Evolutionary conservation across 257 asterid genomes (phyloP).

Genomic region (Solanum medicagineum): DNA sequence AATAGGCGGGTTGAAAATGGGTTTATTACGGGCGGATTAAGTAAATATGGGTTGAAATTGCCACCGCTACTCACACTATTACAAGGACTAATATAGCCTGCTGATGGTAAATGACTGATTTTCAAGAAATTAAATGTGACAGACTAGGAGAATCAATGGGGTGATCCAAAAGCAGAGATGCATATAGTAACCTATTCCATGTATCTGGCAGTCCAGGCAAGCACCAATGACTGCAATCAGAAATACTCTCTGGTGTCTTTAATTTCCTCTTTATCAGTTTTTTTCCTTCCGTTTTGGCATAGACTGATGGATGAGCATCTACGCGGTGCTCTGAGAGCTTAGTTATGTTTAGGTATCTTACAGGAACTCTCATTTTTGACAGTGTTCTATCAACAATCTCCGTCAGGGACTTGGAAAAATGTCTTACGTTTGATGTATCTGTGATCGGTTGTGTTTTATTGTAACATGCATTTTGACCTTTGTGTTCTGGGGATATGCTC

Average conservation of each 20-base stretch:
- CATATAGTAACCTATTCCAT: constrained; percentile 11
- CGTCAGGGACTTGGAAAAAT: not conserved
- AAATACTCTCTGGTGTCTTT: not conserved
- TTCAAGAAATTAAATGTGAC: not conserved
- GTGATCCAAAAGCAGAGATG: constrained; percentile 3
- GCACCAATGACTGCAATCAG: constrained; percentile 16
- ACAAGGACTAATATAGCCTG: not conserved
- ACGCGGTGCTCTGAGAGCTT: constrained; percentile 7
- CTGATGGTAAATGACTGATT: not conserved
- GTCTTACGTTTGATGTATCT: not conserved
- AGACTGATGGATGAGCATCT: constrained; percentile 11
- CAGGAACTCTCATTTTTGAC: not conserved
- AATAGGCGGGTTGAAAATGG: too few relatives aligned
- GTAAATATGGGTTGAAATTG: not conserved
- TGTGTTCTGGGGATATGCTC: constrained; percentile 9
- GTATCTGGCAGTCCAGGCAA: constrained; percentile 15
- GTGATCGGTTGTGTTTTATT: constrained; percentile 2
- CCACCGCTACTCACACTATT: not conserved
- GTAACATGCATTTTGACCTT: not conserved
- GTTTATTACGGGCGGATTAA: not conserved
- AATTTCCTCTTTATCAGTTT: not conserved
- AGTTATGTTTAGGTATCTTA: constrained; percentile 4
- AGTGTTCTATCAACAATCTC: constrained; percentile 1
- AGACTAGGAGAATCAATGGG: not conserved
- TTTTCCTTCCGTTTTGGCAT: not conserved